Base-by-base conservation (phyloP, 768 basidiomycete species). In the Rhodotorula diobovata region DNA sequence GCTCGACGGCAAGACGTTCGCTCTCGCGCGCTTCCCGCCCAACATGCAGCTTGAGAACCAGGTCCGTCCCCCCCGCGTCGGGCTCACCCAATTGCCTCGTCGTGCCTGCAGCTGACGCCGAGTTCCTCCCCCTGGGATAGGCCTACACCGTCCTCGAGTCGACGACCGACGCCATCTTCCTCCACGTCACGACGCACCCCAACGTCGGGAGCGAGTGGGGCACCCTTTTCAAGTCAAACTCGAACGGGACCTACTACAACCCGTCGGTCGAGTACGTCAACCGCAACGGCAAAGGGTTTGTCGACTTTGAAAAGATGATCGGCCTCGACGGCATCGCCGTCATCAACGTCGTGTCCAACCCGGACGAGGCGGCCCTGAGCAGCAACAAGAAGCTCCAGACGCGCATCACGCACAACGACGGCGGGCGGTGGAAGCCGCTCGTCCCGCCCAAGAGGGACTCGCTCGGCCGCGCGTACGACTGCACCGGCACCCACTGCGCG, bases 241-340 rank as follows among this genome's bases (percentile, higher is more conserved):
- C 90, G 41, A 99, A 99, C 77, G 96, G 96, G 48, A 99, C 96
- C 0, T 97, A 96, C 83, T 99, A 93, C 79, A 88, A 90, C 32
- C 79, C 93, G 20, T 91, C 93, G 1, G 77, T 90, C 50, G 89
- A 91, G 57, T 85, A 93, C 76, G 96, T 90, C 66, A 98, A 98
- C 80, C 86, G 96, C n/a, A 89, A 99, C 79, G 82, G 86, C 0
- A 79, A 82, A 0, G 96, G 96, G 10, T 98, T 85, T 77, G 94
- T 93, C 43, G 95, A 99, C 80, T 99, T 98, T 75, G 96, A 99
- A 83, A 99, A 98, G 84, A 89, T 97, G 85, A 86, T 90, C 66
- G 94, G 93, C 18, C 81, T 99, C 60, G 94, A 98, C 79, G 96
- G 96, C 0, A 95, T 99, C 72, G 95, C 95, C 11, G 81, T 99